Percentiles rank a stretch among this genome's conserved stretches.
Evolutionary conservation across 2,329 filamentous ascomycete species (phyloP).

Genomic region (Pyrenochaeta sp.): DNA sequence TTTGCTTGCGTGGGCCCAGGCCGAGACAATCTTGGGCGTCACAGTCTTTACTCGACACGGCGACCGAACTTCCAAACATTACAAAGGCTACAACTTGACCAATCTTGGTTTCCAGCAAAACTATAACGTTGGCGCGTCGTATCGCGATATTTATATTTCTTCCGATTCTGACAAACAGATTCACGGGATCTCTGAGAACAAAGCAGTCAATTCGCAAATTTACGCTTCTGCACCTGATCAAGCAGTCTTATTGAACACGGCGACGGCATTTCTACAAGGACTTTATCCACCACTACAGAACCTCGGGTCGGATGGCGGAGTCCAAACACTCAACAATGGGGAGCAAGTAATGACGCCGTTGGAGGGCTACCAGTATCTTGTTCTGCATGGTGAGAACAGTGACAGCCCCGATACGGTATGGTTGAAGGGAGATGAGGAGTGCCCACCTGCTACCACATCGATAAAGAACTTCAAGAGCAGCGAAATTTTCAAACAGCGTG

Average conservation of each 20-base stretch:
- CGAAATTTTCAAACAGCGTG: conserved; percentile 49
- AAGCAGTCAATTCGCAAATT: conserved; percentile 54
- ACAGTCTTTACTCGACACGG: conserved; percentile 62
- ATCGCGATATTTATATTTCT: conserved; percentile 22
- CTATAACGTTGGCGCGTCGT: conserved; percentile 40
- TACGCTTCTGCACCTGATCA: conserved; percentile 55
- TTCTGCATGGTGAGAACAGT: conserved; percentile 53
- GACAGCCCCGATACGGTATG: conserved; percentile 59
- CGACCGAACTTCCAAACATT: conserved; percentile 61
- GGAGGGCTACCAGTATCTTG: conserved; percentile 63
- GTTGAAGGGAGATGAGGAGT: conserved; percentile 58
- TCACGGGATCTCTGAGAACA: conserved; percentile 54
- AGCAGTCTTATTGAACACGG: conserved; percentile 58
- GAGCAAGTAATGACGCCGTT: conserved; percentile 46
- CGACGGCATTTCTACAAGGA: conserved; percentile 66
- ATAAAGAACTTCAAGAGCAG: conserved; percentile 50
- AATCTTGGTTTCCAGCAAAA: conserved; percentile 60
- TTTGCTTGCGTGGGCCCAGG: neutral
- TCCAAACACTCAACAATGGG: neutral
- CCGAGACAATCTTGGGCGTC: conserved; percentile 40
- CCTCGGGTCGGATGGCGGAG: conserved; percentile 20
- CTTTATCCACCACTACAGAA: conserved; percentile 60
- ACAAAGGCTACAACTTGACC: conserved; percentile 56
- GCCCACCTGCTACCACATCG: conserved; percentile 25
- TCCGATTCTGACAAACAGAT: conserved; percentile 48